Conservation (phyloP, 768 basidiomycete species). For the Agrocybe pediades region DNA sequence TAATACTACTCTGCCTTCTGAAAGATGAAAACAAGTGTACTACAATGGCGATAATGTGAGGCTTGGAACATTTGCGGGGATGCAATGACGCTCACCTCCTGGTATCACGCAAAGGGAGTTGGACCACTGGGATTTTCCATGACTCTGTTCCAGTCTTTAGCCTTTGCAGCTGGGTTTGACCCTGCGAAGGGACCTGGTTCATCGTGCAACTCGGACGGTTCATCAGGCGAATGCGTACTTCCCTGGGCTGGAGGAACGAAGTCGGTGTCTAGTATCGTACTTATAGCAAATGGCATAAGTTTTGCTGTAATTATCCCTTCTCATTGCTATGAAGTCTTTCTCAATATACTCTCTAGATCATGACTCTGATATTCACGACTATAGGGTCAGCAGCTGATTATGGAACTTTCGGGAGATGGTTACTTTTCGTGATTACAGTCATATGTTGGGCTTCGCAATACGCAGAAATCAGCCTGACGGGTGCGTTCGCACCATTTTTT, state of each 20-base stretch:
- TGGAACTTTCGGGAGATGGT: slow-evolving; percentile 76
- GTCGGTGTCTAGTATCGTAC: slow-evolving; percentile 73
- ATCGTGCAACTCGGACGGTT: slow-evolving; percentile 54
- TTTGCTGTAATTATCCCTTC: slow-evolving; percentile 54
- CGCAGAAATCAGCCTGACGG: slow-evolving; percentile 71
- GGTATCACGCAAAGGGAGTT: slow-evolving; percentile 50
- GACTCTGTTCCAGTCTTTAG: slow-evolving; percentile 75
- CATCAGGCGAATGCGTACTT: slow-evolving; percentile 76
- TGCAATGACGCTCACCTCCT: not conserved
- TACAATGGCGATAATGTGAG: slow-evolving; percentile 82
- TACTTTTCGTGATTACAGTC: slow-evolving; percentile 68
- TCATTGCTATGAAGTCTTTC: not conserved
- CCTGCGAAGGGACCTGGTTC: slow-evolving; percentile 70
- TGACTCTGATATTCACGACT: slow-evolving; percentile 83
- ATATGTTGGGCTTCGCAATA: slow-evolving; percentile 85
- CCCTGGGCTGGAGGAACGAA: slow-evolving; percentile 78
- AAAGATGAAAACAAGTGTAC: slow-evolving; percentile 51
- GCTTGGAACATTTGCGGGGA: not conserved
- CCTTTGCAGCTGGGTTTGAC: slow-evolving; percentile 74
- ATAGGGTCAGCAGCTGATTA: slow-evolving; percentile 77
- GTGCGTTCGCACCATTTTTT: slow-evolving; percentile 36
- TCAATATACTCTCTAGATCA: slow-evolving; percentile 43
- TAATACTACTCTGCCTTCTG: not conserved
- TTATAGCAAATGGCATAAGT: slow-evolving; percentile 74
- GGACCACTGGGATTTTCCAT: slow-evolving; percentile 69